Percentiles rank a stretch among this genome's conserved stretches.
phyloP scores from a whole-genome alignment of 1,139 yeast species.

The Lodderomyces theae region DNA sequence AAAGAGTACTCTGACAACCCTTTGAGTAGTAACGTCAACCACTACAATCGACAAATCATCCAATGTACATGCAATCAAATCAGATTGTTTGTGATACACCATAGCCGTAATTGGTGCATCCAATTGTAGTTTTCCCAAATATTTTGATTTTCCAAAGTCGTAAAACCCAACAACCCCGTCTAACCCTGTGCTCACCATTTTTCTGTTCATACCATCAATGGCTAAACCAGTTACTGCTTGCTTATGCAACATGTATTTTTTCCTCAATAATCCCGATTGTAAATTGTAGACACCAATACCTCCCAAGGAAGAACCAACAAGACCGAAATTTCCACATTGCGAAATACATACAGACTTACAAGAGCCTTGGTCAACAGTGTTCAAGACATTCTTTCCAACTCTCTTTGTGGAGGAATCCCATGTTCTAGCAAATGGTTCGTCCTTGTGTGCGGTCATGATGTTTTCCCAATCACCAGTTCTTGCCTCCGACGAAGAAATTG shows the following conservation, averaged over 20 bases:
- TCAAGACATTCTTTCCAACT: conserved; percentile 69
- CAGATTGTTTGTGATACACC: conserved; percentile 78
- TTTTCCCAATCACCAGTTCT: conserved; percentile 96
- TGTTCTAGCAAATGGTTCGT: conserved; percentile 79
- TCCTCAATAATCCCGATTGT: conserved; percentile 82
- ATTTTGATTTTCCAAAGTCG: conserved; percentile 72
- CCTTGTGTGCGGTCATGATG: conserved; percentile 86
- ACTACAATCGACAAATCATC: conserved; percentile 86
- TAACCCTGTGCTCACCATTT: conserved; percentile 81
- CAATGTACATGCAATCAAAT: conserved; percentile 77
- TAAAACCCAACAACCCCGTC: conserved; percentile 90
- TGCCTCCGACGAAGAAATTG: conserved; percentile 71
- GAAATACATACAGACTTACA: conserved; percentile 82
- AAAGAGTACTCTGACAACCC: conserved; percentile 79
- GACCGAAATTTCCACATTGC: conserved; percentile 92
- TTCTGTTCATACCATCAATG: conserved; percentile 84
- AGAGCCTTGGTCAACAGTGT: conserved; percentile 75
- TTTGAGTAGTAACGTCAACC: conserved; percentile 77
- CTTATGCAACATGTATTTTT: conserved; percentile 64
- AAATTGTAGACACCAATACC: conserved; percentile 86
- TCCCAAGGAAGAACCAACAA: conserved; percentile 89
- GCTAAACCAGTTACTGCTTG: conserved; percentile 87
- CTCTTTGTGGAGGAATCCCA: conserved; percentile 87
- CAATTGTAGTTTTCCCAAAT: conserved; percentile 64
- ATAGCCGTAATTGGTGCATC: conserved; percentile 77